phyloP scores from a whole-genome alignment of 495 filamentous ascomycete species.

The Tuber umbilicatum region DNA sequence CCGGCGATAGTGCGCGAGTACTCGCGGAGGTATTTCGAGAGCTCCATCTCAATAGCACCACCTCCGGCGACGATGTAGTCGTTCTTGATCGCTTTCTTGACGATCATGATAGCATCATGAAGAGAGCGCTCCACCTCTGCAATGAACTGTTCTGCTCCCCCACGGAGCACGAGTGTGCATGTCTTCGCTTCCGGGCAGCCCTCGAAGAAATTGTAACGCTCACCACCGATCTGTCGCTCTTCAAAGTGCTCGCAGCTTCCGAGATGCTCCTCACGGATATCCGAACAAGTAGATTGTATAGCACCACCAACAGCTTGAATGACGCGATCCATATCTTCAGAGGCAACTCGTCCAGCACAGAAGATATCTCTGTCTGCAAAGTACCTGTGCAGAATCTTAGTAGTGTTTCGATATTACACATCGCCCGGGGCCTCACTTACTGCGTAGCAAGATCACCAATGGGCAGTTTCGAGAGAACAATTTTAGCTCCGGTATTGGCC shows the following conservation, averaged over 20 bases:
- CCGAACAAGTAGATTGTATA: constrained; percentile 92
- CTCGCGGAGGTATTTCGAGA: constrained; percentile 81
- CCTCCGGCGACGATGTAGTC: constrained; percentile 90
- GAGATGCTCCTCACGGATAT: constrained; percentile 82
- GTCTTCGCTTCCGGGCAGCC: constrained; percentile 92
- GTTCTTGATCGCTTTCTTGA: constrained; percentile 93
- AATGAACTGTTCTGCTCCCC: constrained; percentile 97
- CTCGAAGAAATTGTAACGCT: constrained; percentile 97
- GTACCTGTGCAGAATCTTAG: constrained; percentile 49
- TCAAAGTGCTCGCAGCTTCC: constrained; percentile 88
- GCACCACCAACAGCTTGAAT: constrained; percentile 88
- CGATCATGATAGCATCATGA: constrained; percentile 99
- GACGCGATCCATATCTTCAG: constrained; percentile 93
- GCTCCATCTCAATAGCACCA: constrained; percentile 93
- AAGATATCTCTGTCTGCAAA: constrained; percentile 98
- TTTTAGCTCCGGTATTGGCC: constrained; percentile 87
- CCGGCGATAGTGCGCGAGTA: constrained; percentile 86
- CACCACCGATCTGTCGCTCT: constrained; percentile 92
- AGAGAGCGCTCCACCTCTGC: constrained; percentile 94
- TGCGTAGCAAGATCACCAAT: constrained; percentile 97
- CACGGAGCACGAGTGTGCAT: constrained; percentile 89
- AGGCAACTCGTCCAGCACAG: constrained; percentile 88
- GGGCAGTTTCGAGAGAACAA: constrained; percentile 92
- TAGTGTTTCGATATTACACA: constrained; percentile 5
- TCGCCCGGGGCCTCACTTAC: constrained; percentile 45